Evolutionary conservation across 306 rosid species (phyloP), one percentile per base, ranked within the genome.

Genomic region (Fragaria iinumae): DNA sequence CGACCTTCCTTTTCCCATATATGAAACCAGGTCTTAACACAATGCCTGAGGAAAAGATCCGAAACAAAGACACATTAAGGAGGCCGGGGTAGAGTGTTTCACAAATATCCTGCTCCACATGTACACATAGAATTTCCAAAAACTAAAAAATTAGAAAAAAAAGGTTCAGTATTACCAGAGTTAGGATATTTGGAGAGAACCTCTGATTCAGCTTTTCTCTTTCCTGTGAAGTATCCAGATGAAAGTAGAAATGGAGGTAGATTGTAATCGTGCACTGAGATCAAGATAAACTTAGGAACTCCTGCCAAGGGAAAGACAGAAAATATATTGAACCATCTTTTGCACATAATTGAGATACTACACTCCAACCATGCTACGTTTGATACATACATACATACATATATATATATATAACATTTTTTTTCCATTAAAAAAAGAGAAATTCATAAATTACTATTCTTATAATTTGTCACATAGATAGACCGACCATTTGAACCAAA

Each of bases 131-230:
- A 18, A 18, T 11, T 55, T 70, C 52, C 11, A 72, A 73, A 65
- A 71, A 63, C 20, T n/a, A 56, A 18, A 53, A 76, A 60, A 53
- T 67, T 21, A 52, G 50, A 36, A 79, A 71, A 57, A 29, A 23
- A n/a, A 27, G 1, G 77, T 78, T 79, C 64, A 62, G 72, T 34
- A 44, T 85, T 81, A 95, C 98, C 97, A 69, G 97, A 92, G 74
- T 71, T 90, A 32, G 97, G 97, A 83, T 85, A 95, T 83, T 95
- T 95, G 77, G 98, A 90, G 69, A 95, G 96, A 79, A 95, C 97
- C 83, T 90, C 98, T 3, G 96, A 87, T 77, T 95, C 98, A 83
- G 98, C 98, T 87, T 95, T 89, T 85, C 98, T 88, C 88, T 95
- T 95, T 82, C 98, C 97, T 0, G 90, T 87, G 86, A 95, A 95